A percentile compares a stretch with the other conserved stretches of the same genome.
These are phyloP conservation scores for Penicillium bialowiezense DNA, from an alignment of 495 filamentous ascomycete species.

Conservation along the genomic window DNA sequence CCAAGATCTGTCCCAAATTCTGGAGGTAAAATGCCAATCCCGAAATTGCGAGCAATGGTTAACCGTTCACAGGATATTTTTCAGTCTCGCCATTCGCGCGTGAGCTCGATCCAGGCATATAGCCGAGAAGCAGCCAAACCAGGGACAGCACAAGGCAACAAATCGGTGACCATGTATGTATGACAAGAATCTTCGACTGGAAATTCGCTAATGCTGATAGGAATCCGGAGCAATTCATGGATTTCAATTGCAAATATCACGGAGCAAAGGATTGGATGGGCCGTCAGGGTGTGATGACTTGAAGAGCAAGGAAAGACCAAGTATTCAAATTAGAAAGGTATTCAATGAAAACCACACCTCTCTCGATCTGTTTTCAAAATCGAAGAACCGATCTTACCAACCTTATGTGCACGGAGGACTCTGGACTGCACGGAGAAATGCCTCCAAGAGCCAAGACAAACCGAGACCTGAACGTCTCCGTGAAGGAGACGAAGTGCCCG, in stretches of 20 bases:
- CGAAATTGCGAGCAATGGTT: not conserved
- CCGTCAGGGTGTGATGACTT: no score
- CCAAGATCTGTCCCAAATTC: not conserved
- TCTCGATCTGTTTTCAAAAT: no score
- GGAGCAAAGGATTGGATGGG: constrained; percentile 19
- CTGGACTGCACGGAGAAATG: no score
- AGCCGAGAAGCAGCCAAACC: constrained; percentile 38
- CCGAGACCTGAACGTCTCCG: no score
- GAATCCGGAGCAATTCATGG: constrained; percentile 40
- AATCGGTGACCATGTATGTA: constrained; percentile 29
- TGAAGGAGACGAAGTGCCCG: no score
- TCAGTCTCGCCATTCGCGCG: constrained; percentile 16
- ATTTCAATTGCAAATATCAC: constrained; percentile 41
- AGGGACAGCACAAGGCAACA: constrained; percentile 23
- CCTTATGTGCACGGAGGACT: no score
- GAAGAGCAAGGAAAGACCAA: no score
- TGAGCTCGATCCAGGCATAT: constrained; percentile 22
- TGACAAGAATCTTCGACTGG: not conserved
- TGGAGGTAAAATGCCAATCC: constrained; percentile 6
- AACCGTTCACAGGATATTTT: constrained; percentile 15
- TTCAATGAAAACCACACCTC: no score
- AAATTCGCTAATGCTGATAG: not conserved
- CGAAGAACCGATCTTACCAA: no score
- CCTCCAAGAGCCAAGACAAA: no score
- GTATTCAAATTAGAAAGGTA: no score